Evolutionary conservation across 768 basidiomycete species (phyloP), one percentile per base, ranked within the genome.

Genomic region (Mycena rebaudengoi): DNA sequence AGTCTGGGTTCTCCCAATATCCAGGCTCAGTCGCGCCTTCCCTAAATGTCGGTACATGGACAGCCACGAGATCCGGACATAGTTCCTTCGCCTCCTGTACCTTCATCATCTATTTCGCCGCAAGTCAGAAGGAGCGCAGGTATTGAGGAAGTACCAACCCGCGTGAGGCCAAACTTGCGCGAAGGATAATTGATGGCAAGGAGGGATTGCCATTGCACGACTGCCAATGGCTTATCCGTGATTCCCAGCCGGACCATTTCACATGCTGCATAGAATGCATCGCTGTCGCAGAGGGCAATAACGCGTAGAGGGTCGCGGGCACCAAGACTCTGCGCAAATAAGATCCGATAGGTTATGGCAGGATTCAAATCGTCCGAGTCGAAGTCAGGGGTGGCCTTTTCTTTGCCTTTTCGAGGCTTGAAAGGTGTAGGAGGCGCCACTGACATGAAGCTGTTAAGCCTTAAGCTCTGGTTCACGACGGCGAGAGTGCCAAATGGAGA

Each of bases 151-250:
- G 10, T 5, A 49, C 64, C n/a, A n/a, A 59, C 64, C 48, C 97
- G 81, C n/a, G 94, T 93, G 69, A 99, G 96, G 5, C 96, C 97
- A 73, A 86, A 98, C 71, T 88, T 88, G 65, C 98, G 86, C 0
- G 98, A 97, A 5, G 96, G 90, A 73, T 99, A 99, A 76, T 96
- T 98, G 65, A 99, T 91, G 0, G 98, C 98, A 61, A 99, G 99
- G 54, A 96, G 73, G 16, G 87, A 82, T 44, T 92, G 87, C 96
- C 96, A 96, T 67, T 97, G 95, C 43, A 90, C 83, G 7, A 95
- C 94, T 6, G 94, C 92, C 12, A 96, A 81, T 0, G 95, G 94
- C 1, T 72, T 82, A 18, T 83, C 82, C 40, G 84, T 83, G 44
- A 93, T 79, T 0, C 86, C 87, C 0, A 97, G 85, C 28, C 95